Evolutionary conservation across 2,329 filamentous ascomycete genomes (phyloP).

Genomic region (Exserohilum rostratum): DNA sequence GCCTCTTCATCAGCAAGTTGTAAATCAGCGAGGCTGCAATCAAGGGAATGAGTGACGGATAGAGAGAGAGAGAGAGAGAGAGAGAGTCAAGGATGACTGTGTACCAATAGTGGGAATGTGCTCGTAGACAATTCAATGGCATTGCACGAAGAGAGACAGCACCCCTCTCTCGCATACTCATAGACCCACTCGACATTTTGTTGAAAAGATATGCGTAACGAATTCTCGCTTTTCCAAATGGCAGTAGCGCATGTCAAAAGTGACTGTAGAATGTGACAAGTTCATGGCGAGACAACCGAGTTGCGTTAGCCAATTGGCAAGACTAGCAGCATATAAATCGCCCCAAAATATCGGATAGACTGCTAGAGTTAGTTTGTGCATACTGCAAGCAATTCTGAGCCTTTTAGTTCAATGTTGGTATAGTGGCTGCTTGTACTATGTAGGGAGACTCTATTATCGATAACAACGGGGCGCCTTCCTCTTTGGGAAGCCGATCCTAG

Average conservation of each 20-base stretch:
- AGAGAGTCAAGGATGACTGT: slow-evolving; percentile 23
- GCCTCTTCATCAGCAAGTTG: slow-evolving; percentile 55
- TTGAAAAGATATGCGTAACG: background rate
- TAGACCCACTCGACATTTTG: background rate
- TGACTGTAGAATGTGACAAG: background rate
- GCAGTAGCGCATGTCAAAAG: background rate
- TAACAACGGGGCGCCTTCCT: slow-evolving; percentile 7
- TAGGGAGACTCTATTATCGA: slow-evolving; percentile 17
- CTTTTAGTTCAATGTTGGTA: background rate
- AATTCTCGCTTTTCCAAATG: background rate
- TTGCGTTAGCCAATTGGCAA: background rate
- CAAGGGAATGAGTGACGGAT: background rate
- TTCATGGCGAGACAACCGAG: no score
- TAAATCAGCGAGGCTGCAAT: slow-evolving; percentile 28
- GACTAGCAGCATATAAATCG: background rate
- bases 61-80: background rate
- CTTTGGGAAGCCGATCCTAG: slow-evolving; percentile 1
- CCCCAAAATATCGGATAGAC: background rate
- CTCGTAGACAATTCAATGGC: slow-evolving; percentile 45
- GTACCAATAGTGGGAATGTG: slow-evolving; percentile 45
- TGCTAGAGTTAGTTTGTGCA: background rate
- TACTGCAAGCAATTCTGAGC: background rate
- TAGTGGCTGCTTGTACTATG: background rate
- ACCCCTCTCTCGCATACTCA: background rate
- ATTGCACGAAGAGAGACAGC: slow-evolving; percentile 16